A percentile compares a stretch with the other conserved stretches of the same genome.
Conservation (phyloP, 352 stramenopile genomes). For the Globisporangium uncinulatum region DNA sequence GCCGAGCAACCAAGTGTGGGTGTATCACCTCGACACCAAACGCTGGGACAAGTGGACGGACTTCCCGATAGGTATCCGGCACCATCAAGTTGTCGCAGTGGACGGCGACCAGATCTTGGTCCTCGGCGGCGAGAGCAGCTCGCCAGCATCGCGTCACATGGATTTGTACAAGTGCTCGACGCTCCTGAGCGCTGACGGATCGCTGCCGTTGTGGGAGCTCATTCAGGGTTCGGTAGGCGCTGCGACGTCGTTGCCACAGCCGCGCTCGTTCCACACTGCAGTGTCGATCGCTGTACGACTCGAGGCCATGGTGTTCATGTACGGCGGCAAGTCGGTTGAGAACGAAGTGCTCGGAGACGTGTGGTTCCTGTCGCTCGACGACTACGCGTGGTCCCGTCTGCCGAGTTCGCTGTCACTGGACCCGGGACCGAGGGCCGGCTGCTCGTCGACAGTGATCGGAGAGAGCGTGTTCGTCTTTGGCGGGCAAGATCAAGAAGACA, state of each 20-base stretch:
- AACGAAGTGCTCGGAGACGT: conserved; percentile 68
- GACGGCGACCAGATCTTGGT: conserved; percentile 74
- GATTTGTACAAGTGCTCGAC: conserved; percentile 80
- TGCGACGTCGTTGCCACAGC: conserved; percentile 49
- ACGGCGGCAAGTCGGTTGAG: conserved; percentile 68
- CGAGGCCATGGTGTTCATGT: conserved; percentile 80
- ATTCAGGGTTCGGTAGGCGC: conserved; percentile 63
- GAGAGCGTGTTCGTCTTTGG: conserved; percentile 84
- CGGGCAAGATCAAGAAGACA: conserved; percentile 75
- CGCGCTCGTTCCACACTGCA: conserved; percentile 67
- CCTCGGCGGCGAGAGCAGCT: conserved; percentile 72
- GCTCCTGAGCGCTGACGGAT: conserved; percentile 47
- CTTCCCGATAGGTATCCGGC: conserved; percentile 73
- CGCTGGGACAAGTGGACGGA: conserved; percentile 75
- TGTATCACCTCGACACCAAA: conserved; percentile 43
- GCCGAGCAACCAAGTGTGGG: conserved; percentile 46
- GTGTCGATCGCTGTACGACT: conserved; percentile 64
- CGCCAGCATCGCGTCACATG: conserved; percentile 73
- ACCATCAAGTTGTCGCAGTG: conserved; percentile 73
- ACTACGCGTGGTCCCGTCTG: conserved; percentile 75
- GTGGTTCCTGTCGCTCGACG: conserved; percentile 80
- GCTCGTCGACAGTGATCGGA: conserved; percentile 61
- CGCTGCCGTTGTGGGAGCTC: conserved; percentile 66
- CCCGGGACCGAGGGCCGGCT: conserved; percentile 64
- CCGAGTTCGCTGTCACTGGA: conserved; percentile 71